Evolutionary conservation across 2,329 filamentous ascomycete species (phyloP).

Genomic region (Graphilbum fragrans): DNA sequence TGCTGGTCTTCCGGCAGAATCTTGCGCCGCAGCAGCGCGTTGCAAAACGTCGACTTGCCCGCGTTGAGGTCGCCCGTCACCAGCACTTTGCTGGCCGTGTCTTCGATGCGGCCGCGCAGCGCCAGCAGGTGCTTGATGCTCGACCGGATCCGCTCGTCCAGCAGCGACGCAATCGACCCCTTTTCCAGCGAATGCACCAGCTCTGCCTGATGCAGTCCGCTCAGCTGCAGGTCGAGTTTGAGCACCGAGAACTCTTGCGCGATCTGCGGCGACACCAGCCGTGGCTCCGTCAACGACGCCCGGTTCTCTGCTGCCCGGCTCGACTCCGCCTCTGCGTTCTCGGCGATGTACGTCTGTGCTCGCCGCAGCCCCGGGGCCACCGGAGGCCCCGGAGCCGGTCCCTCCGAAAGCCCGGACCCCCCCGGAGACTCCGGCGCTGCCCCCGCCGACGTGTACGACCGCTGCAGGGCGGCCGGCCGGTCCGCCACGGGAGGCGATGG

Average conservation of each 20-base stretch:
- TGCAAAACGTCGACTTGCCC: conserved; percentile 97
- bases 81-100: conserved; percentile 92
- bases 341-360: conserved; percentile 59
- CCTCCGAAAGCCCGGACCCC: too few relatives aligned
- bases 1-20: conserved; percentile 94
- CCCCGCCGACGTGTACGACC: conserved; percentile 49
- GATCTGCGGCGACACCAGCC: conserved; percentile 82
- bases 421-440: too few relatives aligned
- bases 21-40: conserved; percentile 86
- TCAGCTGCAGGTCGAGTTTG: conserved; percentile 88
- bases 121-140: conserved; percentile 84
- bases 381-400: neutral
- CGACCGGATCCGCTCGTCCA: conserved; percentile 89
- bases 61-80: conserved; percentile 94
- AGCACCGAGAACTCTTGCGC: conserved; percentile 92
- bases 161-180: conserved; percentile 71
- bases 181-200: conserved; percentile 93
- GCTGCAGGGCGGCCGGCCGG: conserved; percentile 43
- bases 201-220: conserved; percentile 73
- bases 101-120: conserved; percentile 86
- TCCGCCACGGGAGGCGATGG: conserved; percentile 26
- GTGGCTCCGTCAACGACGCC: conserved; percentile 47
- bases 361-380: conserved; percentile 33
- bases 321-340: conserved; percentile 52
- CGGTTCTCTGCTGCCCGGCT: conserved; percentile 58